Evolutionary conservation across 805 yeast species (phyloP).

Genomic region (Candida pseudofarinosa): DNA sequence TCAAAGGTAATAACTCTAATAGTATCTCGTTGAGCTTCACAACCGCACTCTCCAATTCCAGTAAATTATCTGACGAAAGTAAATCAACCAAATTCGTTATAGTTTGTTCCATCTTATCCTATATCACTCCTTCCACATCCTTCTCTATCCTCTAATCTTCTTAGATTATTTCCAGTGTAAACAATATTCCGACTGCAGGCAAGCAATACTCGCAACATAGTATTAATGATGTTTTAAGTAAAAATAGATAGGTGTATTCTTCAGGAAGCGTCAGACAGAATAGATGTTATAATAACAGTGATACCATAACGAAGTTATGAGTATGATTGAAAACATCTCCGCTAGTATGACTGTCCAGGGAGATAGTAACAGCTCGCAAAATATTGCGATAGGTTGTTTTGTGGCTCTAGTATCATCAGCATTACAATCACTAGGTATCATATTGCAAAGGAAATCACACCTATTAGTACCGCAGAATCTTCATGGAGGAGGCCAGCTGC

Average conservation of each 20-base stretch:
- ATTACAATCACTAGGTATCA: conserved; percentile 75
- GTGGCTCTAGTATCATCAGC: conserved; percentile 76
- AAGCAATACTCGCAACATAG: background rate
- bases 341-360: background rate
- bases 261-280: background rate
- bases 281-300: conserved; percentile 3
- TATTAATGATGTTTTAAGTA: background rate
- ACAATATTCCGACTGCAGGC: background rate
- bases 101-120: conserved; percentile 6
- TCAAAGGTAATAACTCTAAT: conserved; percentile 14
- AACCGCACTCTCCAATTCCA: conserved; percentile 12
- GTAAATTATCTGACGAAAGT: conserved; percentile 9
- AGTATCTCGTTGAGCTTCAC: conserved; percentile 14
- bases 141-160: background rate
- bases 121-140: background rate
- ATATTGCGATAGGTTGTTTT: conserved; percentile 48
- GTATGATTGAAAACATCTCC: background rate
- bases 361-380: background rate
- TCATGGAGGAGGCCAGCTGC: conserved; percentile 23
- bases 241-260: background rate
- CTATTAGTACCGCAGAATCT: conserved; percentile 20
- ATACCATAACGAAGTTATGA: background rate
- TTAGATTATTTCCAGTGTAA: background rate
- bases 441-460: conserved; percentile 78
- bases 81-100: conserved; percentile 12